These are phyloP conservation scores for Acanthamoeba divionensis DNA, from an alignment of 208 protist species.

Conservation along the genomic window DNA sequence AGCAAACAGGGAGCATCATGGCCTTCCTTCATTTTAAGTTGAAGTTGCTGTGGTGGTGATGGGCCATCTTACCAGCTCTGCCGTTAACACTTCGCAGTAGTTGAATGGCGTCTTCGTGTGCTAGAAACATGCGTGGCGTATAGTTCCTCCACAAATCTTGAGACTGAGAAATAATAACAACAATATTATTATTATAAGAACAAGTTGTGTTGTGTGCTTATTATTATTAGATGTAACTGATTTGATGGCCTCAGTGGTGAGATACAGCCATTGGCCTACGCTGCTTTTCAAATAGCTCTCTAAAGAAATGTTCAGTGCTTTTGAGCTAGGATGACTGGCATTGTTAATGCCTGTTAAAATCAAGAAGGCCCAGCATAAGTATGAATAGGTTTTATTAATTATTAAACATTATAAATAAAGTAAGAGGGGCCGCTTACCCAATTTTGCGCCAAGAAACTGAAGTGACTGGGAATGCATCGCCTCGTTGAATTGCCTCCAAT, in stretches of 20 bases:
- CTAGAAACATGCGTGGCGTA: conserved; percentile 31
- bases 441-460: conserved; percentile 28
- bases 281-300: conserved; percentile 26
- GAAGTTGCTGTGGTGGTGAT: neutral
- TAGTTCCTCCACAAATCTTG: conserved; percentile 34
- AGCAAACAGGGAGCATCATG: neutral
- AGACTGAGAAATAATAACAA: too few species aligned
- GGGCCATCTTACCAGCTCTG: neutral
- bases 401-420: neutral
- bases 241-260: conserved; percentile 34
- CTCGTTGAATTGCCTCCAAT: conserved; percentile 15
- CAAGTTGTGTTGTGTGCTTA: too few species aligned
- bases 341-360: neutral
- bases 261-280: conserved; percentile 27
- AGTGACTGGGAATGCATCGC: conserved; percentile 9
- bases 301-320: neutral
- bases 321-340: conserved; percentile 10
- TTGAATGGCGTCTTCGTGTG: neutral
- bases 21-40: neutral
- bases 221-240: neutral
- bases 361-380: neutral
- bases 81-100: neutral
- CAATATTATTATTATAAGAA: too few species aligned
- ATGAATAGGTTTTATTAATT: neutral
- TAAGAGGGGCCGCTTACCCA: neutral